phyloP scores from a whole-genome alignment of 805 yeast genomes.

The Lipomyces anomalus region DNA sequence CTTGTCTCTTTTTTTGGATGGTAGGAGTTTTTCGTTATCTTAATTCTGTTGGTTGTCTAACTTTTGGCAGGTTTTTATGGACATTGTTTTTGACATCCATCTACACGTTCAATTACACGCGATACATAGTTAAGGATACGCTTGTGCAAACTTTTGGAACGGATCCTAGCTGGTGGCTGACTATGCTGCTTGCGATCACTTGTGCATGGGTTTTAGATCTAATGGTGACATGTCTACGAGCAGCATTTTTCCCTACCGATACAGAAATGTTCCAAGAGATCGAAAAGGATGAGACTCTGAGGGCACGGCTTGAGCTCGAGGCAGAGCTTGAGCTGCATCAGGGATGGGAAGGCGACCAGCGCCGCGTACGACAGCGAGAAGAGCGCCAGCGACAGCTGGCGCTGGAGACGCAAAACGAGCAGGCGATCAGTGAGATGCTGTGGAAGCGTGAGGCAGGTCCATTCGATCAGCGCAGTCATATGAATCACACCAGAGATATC shows the following conservation, averaged over 20 bases:
- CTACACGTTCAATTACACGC: constrained; percentile 46
- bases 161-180: constrained; percentile 85
- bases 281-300: constrained; percentile 63
- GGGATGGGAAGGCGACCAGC: constrained; percentile 58
- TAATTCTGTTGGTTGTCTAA: too few species aligned
- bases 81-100: constrained; percentile 66
- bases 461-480: too few species aligned
- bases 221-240: constrained; percentile 51
- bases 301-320: constrained; percentile 64
- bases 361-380: constrained; percentile 6
- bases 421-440: too few species aligned
- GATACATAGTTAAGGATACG: constrained; percentile 64
- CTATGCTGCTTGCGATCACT: constrained; percentile 50
- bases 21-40: too few species aligned
- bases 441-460: too few species aligned
- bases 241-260: constrained; percentile 59
- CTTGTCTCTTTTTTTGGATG: constrained; percentile 77
- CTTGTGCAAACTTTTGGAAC: constrained; percentile 65
- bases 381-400: too few species aligned
- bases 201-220: constrained; percentile 66
- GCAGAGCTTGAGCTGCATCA: constrained; percentile 70
- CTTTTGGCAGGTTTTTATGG: too few species aligned
- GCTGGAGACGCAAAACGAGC: too few species aligned
- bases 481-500: too few species aligned
- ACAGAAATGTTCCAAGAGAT: constrained; percentile 71